Conservation (phyloP, 228 moss, liverwort and hornwort species). For the Sphagnum fallax region DNA sequence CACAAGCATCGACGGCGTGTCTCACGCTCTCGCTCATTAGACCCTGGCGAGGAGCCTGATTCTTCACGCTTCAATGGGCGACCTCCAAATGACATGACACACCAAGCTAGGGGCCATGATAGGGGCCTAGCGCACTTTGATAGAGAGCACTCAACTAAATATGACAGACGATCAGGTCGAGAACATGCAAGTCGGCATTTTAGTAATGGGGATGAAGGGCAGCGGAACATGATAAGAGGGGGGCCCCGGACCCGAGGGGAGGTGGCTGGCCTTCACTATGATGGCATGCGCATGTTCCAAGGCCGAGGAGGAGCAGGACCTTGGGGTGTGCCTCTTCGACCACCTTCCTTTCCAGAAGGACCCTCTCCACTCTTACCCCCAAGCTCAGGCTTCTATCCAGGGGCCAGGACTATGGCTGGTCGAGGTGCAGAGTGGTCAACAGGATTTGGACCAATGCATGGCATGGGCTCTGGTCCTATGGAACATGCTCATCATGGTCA, state of each 20-base stretch:
- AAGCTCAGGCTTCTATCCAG: slow-evolving; percentile 67
- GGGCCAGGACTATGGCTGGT: slow-evolving; percentile 70
- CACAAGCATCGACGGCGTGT: slow-evolving; percentile 96
- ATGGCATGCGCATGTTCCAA: slow-evolving; percentile 70
- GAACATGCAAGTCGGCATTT: slow-evolving; percentile 75
- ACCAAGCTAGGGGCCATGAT: slow-evolving; percentile 50
- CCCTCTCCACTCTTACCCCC: slow-evolving; percentile 59
- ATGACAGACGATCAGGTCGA: slow-evolving; percentile 70
- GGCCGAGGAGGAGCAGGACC: slow-evolving; percentile 60
- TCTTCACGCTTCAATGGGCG: slow-evolving; percentile 49
- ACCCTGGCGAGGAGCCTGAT: slow-evolving; percentile 64
- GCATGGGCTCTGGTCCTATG: slow-evolving; percentile 66
- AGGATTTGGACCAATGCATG: slow-evolving; percentile 76
- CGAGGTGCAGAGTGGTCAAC: slow-evolving; percentile 77
- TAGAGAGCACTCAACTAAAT: slow-evolving; percentile 65
- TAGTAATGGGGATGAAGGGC: slow-evolving; percentile 57
- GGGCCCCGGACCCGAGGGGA: slow-evolving; percentile 72
- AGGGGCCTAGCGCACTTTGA: slow-evolving; percentile 55
- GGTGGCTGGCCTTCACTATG: slow-evolving; percentile 55
- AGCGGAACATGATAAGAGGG: slow-evolving; percentile 57
- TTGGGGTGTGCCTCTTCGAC: slow-evolving; percentile 67
- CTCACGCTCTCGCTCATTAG: slow-evolving; percentile 81
- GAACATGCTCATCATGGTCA: slow-evolving; percentile 80
- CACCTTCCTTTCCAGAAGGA: slow-evolving; percentile 72
- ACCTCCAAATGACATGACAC: slow-evolving; percentile 51